Evolutionary conservation across 805 yeast species (phyloP).

Genomic region (Starmerella vitae): DNA sequence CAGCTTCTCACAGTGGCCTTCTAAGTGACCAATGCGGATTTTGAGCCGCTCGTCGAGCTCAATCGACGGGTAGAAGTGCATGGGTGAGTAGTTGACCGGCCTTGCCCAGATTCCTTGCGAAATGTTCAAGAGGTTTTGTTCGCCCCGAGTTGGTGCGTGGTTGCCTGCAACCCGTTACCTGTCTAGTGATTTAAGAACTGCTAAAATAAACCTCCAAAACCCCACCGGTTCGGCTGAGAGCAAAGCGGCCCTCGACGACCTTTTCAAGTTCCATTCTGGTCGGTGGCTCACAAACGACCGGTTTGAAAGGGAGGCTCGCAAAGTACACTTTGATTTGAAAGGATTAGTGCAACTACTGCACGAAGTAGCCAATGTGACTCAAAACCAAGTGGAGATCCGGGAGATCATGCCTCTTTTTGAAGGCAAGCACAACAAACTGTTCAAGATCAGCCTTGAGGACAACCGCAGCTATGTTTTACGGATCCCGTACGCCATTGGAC

Average conservation of each 20-base stretch:
- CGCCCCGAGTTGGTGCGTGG: too few relatives aligned
- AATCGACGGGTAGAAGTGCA: constrained; percentile 39
- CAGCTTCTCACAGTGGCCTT: constrained; percentile 33
- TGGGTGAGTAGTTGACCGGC: too few relatives aligned
- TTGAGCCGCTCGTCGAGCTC: constrained; percentile 39
- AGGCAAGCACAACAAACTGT: constrained; percentile 86
- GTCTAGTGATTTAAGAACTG: too few relatives aligned
- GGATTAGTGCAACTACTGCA: constrained; percentile 41
- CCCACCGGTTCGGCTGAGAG: constrained; percentile 9
- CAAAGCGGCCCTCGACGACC: constrained; percentile 27
- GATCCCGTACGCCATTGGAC: constrained; percentile 72
- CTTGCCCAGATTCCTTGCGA: too few relatives aligned
- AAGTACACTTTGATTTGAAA: constrained; percentile 66
- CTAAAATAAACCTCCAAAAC: constrained; percentile 18
- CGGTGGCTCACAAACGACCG: constrained; percentile 79
- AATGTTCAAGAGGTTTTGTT: too few relatives aligned
- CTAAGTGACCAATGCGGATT: constrained; percentile 37
- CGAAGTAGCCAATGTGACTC: constrained; percentile 22
- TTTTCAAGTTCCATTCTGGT: constrained; percentile 90
- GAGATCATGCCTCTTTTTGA: constrained; percentile 78
- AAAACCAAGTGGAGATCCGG: constrained; percentile 36
- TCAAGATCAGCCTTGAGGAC: constrained; percentile 52
- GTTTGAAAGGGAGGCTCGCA: constrained; percentile 58
- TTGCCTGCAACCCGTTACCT: too few relatives aligned
- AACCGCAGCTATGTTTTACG: constrained; percentile 58